Evolutionary conservation across 139 green algal genomes (phyloP).

Genomic region (Chlorella sp.): DNA sequence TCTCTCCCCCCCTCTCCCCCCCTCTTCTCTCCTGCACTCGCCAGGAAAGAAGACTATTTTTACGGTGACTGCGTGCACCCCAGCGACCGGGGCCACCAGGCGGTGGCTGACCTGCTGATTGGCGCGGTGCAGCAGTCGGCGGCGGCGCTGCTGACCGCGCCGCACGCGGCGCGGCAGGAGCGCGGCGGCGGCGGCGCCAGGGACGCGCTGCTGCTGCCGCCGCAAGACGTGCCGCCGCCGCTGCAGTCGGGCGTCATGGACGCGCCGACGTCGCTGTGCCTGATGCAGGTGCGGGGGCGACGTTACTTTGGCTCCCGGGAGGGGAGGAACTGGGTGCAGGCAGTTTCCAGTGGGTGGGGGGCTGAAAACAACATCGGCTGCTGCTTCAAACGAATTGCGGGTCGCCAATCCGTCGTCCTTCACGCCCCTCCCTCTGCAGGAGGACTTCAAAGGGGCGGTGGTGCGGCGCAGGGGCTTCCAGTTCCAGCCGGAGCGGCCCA

Average conservation of each 20-base stretch:
- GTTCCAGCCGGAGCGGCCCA: not conserved
- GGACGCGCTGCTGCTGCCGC: no score
- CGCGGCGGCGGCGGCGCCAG: no score
- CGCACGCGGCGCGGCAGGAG: not conserved
- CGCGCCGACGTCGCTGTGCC: not conserved
- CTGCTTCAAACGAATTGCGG: not conserved
- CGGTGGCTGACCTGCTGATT: conserved; percentile 4
- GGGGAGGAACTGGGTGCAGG: no score
- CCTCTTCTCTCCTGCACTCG: no score
- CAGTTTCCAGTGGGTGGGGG: no score
- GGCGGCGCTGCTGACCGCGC: not conserved
- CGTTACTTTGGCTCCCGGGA: not conserved
- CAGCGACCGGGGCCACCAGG: not conserved
- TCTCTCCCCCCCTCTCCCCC: no score
- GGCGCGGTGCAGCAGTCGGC: conserved; percentile 2
- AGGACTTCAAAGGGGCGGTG: not conserved
- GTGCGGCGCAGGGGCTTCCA: not conserved
- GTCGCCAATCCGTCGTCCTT: not conserved
- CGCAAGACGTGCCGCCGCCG: not conserved
- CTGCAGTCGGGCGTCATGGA: conserved; percentile 4
- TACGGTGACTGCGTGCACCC: conserved; percentile 9
- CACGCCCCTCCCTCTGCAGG: not conserved
- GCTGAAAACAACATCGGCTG: no score
- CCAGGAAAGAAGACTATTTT: no score
- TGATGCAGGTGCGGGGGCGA: not conserved